Conservation (phyloP, 208 protist genomes). For the Acanthamoeba healyi region DNA sequence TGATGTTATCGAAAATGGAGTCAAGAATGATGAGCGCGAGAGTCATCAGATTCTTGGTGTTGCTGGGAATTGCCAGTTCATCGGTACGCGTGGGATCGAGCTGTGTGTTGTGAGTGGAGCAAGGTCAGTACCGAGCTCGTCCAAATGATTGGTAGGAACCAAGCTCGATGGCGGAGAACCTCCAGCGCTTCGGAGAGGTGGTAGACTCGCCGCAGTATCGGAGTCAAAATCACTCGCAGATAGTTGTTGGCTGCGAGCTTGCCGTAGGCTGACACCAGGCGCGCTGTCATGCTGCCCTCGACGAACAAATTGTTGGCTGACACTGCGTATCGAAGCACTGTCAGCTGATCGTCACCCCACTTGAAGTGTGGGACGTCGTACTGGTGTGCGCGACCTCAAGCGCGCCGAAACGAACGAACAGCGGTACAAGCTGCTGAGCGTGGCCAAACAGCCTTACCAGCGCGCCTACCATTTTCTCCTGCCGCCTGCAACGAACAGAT, state of each 20-base stretch:
- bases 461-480: slow-evolving; percentile 54
- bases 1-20: slow-evolving; percentile 58
- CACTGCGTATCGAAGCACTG: neutral
- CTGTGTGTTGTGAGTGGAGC: neutral
- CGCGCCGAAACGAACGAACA: slow-evolving; percentile 54
- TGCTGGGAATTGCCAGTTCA: slow-evolving; percentile 6
- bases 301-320: slow-evolving; percentile 74
- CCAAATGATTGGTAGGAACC: no score
- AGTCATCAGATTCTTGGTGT: slow-evolving; percentile 62
- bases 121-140: neutral
- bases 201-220: slow-evolving; percentile 40
- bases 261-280: slow-evolving; percentile 39
- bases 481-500: neutral
- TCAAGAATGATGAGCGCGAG: slow-evolving; percentile 57
- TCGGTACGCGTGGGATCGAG: slow-evolving; percentile 24
- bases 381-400: slow-evolving; percentile 68
- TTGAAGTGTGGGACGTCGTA: no score
- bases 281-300: slow-evolving; percentile 66
- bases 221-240: slow-evolving; percentile 50
- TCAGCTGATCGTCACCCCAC: no score
- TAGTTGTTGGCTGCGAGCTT: slow-evolving; percentile 63
- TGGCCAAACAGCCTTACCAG: slow-evolving; percentile 52
- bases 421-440: slow-evolving; percentile 10
- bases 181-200: slow-evolving; percentile 55
- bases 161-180: no score